A percentile compares a stretch with the other conserved stretches of the same genome.
These are phyloP conservation scores for Liquidambar formosana DNA, from an alignment of 164 flowering plant species.

Conservation along the genomic window DNA sequence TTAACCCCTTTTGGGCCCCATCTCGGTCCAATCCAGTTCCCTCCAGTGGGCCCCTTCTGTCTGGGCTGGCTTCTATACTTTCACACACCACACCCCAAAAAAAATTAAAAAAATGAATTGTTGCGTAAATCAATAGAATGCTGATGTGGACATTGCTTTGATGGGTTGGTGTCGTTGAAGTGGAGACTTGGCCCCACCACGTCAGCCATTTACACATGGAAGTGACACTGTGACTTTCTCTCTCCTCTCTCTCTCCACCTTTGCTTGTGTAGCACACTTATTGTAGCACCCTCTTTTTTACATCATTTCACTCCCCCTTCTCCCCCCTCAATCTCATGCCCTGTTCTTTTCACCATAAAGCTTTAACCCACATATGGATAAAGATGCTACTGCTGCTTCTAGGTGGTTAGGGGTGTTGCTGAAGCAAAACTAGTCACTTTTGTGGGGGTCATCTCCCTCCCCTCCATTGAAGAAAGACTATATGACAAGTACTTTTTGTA, in stretches of 20 bases:
- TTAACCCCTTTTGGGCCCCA: slow-evolving; percentile 42
- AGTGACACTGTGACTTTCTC: too few species aligned
- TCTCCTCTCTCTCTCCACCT: slow-evolving; percentile 17
- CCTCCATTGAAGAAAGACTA: slow-evolving; percentile 5
- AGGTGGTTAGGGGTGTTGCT: slow-evolving; percentile 24
- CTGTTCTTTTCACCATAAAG: slow-evolving; percentile 35
- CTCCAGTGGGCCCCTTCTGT: not conserved
- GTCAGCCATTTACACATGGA: slow-evolving; percentile 24
- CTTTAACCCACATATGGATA: slow-evolving; percentile 24
- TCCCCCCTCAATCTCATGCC: slow-evolving; percentile 18
- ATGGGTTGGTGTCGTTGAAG: slow-evolving; percentile 52
- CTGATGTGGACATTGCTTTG: slow-evolving; percentile 49
- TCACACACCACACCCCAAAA: not conserved
- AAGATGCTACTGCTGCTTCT: slow-evolving; percentile 13
- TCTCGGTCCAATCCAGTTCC: slow-evolving; percentile 28
- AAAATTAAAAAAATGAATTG: slow-evolving; percentile 19
- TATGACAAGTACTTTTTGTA: not conserved
- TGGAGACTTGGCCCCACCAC: slow-evolving; percentile 54
- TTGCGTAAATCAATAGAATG: slow-evolving; percentile 49
- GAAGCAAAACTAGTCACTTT: slow-evolving; percentile 11
- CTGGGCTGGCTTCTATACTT: slow-evolving; percentile 43
- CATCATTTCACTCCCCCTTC: slow-evolving; percentile 23
- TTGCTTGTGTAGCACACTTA: slow-evolving; percentile 44
- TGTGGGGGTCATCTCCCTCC: too few species aligned
- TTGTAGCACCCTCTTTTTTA: slow-evolving; percentile 9